Base-by-base conservation (phyloP, 768 basidiomycete genomes). In the Pulveroboletus sp. region DNA sequence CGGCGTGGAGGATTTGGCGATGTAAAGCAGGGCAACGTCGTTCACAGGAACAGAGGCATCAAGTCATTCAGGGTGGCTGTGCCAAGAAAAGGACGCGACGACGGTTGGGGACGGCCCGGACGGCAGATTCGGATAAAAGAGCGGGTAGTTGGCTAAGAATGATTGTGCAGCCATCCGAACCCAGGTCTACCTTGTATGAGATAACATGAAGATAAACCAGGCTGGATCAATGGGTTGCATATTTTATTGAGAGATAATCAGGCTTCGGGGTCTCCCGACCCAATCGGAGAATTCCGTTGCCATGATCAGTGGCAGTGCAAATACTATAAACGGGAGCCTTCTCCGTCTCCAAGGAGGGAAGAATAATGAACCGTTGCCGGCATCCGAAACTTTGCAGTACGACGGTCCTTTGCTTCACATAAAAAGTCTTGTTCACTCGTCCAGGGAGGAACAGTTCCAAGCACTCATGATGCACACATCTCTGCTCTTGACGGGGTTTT, bases 401-500 rank as follows among this genome's bases (percentile, higher is more conserved):
- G 25, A 23, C 34, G 11, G 16, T 21, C 29, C 11, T 7, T 39
- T 46, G 17, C 29, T 20, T 27, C 36, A 25, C 32, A 35, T 41
- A 45, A 40, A 45, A 17, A 16, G 16, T 38, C 17, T 9, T 45
- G 43, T 25, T 29, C 27, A 4, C 31, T 35, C 25, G 19, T 27
- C 34, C 31, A 20, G 31, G 11, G 31, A 23, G 25, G 31, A 34
- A 33, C 20, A 27, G 34, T 29, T 50, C 11, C 29, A 50, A 41
- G 37, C 38, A 19, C 5, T 14, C 19, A 58, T 50, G 45, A 29
- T 53, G 29, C 19, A 10, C 14, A 17, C 42, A 20, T 24, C 35
- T 16, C 20, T 53, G 13, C n/a, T 53, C 55, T 39, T 47, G 20
- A 20, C 32, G 8, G 40, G 16, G 35, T 50, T 45, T 33, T 40